phyloP scores from a whole-genome alignment of 257 asterid genomes.

The Nicotiana obtusifolia region DNA sequence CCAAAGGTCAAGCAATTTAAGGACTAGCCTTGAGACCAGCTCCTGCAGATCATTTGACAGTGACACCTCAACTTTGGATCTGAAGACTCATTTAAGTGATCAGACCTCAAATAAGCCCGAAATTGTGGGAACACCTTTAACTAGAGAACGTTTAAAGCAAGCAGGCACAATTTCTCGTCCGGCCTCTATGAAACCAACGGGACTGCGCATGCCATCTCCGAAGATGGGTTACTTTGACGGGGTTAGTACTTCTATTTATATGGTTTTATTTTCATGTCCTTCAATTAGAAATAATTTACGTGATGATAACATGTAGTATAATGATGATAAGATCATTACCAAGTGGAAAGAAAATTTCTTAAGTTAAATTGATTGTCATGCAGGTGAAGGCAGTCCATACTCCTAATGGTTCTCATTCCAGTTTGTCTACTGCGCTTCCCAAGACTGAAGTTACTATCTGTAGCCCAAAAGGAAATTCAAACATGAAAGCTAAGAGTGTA shows the following conservation, averaged over 20 bases:
- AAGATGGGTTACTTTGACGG: constrained; percentile 94
- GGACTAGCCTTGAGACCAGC: constrained; percentile 55
- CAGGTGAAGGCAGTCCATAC: constrained; percentile 66
- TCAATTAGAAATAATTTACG: background rate
- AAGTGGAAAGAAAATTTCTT: background rate
- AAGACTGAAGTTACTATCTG: constrained; percentile 37
- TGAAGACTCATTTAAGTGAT: constrained; percentile 22
- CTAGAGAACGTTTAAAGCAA: constrained; percentile 32
- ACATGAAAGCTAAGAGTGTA: constrained; percentile 44
- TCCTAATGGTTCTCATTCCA: constrained; percentile 48
- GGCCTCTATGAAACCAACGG: constrained; percentile 63
- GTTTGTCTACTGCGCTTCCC: constrained; percentile 28
- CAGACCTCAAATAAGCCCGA: constrained; percentile 32
- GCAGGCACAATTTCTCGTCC: constrained; percentile 34
- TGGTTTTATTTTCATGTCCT: background rate
- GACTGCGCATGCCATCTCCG: constrained; percentile 89
- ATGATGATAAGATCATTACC: background rate
- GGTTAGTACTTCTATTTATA: constrained; percentile 49
- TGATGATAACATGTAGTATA: background rate
- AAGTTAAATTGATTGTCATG: constrained; percentile 14
- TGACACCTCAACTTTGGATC: constrained; percentile 26
- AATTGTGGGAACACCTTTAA: constrained; percentile 25
- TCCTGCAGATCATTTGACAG: constrained; percentile 51
- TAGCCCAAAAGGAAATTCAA: constrained; percentile 45
- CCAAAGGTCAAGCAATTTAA: constrained; percentile 40